Base-by-base conservation (phyloP, 805 yeast genomes). In the Saccharomycopsis capsularis region DNA sequence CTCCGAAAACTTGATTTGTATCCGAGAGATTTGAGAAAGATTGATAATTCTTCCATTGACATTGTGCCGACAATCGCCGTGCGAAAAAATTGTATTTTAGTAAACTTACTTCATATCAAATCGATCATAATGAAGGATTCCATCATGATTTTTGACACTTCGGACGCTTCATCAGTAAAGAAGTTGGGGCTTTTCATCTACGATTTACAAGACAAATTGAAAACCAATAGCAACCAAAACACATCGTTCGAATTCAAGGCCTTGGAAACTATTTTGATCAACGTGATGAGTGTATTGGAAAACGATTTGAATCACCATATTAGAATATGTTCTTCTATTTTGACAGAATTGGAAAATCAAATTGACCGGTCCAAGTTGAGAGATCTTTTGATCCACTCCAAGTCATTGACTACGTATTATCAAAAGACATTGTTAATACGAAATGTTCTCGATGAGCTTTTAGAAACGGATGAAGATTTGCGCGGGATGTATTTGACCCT, bases 161-260 rank as follows among this genome's bases (percentile, higher is more conserved):
- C 81, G 24, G 76, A 76, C 40, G 59, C 70, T 2, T 73, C 76
- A 2, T 29, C 48, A 1, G 42, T 51, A 4, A 30, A 40, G n/a
- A 75, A 82, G 39, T 74, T 86, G 55, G 78, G 88, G n/a, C 67
- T 86, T 40, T 85, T 89, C 66, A 78, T 87, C 74, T 82, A 82
- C 59, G 95, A 88, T 61, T 64, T 88, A 41, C 93, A 85, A 27
- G 56, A 55, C 25, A 53, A 55, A 39, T 44, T 55, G 4, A 55
- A 59, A n/a, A 52, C 44, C 15, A 54, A 54, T 22, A 57, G 61
- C 3, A 60, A 65, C 57, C 66, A 67, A 3, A 72, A 74, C 3
- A 68, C 88, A 18, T 91, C 96, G 0, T 93, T 89, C 63, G 99
- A 93, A 60, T 81, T 90, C 60, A 70, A 95, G 42, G 99, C 97